Percentiles rank a stretch among this genome's conserved stretches.
Evolutionary conservation across 2,329 filamentous ascomycete species (phyloP).

Genomic region (Colletotrichum kahawae): DNA sequence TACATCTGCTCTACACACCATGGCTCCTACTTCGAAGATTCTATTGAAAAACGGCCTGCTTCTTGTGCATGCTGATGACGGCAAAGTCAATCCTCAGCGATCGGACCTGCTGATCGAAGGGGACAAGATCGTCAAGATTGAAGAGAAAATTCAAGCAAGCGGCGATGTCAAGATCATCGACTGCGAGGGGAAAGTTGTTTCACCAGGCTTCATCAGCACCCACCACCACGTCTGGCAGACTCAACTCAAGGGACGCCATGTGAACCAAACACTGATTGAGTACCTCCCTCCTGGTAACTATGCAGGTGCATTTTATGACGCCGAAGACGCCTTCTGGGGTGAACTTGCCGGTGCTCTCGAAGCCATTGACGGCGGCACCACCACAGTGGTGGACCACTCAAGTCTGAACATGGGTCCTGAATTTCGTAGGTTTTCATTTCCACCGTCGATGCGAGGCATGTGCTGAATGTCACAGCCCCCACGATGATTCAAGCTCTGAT

Average conservation of each 20-base stretch:
- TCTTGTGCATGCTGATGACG: background rate
- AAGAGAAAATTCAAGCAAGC: slow-evolving; percentile 38
- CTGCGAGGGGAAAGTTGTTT: slow-evolving; percentile 42
- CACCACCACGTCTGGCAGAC: slow-evolving; percentile 52
- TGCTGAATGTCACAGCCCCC: slow-evolving; percentile 19
- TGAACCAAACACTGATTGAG: slow-evolving; percentile 27
- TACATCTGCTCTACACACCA: background rate
- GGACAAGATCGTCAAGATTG: slow-evolving; percentile 30
- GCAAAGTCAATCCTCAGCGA: background rate
- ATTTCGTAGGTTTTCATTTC: background rate
- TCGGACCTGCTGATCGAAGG: background rate
- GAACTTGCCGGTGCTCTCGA: slow-evolving; percentile 44
- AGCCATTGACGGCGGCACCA: slow-evolving; percentile 45
- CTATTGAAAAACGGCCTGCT: background rate
- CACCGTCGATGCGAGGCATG: fast-evolving
- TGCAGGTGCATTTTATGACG: slow-evolving; percentile 22
- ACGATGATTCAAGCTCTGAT: slow-evolving; percentile 40
- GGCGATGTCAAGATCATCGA: slow-evolving; percentile 39
- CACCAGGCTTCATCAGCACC: slow-evolving; percentile 47
- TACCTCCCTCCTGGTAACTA: slow-evolving; percentile 31
- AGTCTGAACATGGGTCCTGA: slow-evolving; percentile 14
- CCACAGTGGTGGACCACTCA: slow-evolving; percentile 31
- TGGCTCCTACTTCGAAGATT: background rate
- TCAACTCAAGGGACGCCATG: slow-evolving; percentile 30
- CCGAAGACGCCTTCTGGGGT: slow-evolving; percentile 52